phyloP scores from a whole-genome alignment of 164 flowering plant species.

The Vitis labrusca region DNA sequence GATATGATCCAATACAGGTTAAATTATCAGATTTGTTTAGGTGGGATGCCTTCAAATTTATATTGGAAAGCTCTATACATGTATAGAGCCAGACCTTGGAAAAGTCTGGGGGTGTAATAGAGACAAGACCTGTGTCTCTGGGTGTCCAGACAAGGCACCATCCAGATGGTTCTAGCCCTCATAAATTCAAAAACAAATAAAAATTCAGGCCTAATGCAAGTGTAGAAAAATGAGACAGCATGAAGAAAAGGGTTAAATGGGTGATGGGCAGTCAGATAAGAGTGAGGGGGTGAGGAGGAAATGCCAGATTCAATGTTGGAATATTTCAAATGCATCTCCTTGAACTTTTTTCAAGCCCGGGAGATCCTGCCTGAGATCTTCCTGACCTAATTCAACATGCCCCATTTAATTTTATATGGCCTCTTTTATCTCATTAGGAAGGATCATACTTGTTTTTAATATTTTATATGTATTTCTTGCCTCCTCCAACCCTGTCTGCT shows the following conservation, averaged over 20 bases:
- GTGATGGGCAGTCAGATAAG: conserved; percentile 41
- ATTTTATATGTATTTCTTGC: background rate
- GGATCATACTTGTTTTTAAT: conserved; percentile 18
- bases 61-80: background rate
- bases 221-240: conserved; percentile 20
- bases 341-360: conserved; percentile 29
- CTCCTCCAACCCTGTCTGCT: conserved; percentile 36
- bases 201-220: conserved; percentile 7
- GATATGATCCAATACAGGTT: conserved; percentile 7
- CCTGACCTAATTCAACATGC: conserved; percentile 57
- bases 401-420: conserved; percentile 21
- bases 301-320: conserved; percentile 44
- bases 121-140: conserved; percentile 43
- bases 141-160: conserved; percentile 41
- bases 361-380: conserved; percentile 68
- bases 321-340: conserved; percentile 43
- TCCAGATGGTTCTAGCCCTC: conserved; percentile 15
- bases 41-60: conserved; percentile 11
- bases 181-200: background rate
- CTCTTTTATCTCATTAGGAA: conserved; percentile 35
- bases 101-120: conserved; percentile 12
- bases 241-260: conserved; percentile 20
- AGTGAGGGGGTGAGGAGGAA: conserved; percentile 19
- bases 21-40: conserved; percentile 20
- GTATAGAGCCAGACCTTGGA: conserved; percentile 21